Conservation (phyloP, 2,329 filamentous ascomycete genomes). For the Monosporascus sp. region DNA sequence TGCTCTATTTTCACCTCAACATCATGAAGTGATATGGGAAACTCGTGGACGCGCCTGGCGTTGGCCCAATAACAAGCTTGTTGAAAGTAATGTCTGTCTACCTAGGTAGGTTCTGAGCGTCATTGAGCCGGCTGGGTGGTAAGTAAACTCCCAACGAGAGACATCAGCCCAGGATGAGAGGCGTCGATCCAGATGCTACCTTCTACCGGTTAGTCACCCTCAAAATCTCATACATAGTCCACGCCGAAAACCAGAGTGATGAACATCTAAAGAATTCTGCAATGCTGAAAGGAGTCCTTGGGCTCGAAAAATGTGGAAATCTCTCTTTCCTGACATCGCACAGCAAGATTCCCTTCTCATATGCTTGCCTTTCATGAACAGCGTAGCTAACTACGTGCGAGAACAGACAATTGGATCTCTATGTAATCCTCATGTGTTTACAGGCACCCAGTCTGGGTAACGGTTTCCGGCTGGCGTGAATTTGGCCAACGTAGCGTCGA, state of each 20-base stretch:
- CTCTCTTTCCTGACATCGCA: constrained; percentile 26
- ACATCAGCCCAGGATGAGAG: too few species aligned
- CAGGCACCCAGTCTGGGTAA: constrained; percentile 36
- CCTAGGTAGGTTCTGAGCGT: too few species aligned
- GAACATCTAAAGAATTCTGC: constrained; percentile 32
- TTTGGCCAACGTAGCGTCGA: constrained; percentile 43
- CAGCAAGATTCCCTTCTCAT: background rate
- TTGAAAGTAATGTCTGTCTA: too few species aligned
- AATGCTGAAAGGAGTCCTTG: constrained; percentile 27
- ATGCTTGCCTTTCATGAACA: background rate
- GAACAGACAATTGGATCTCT: background rate
- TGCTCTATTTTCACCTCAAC: too few species aligned
- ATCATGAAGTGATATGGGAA: too few species aligned
- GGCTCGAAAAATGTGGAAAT: constrained; percentile 24
- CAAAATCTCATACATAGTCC: background rate
- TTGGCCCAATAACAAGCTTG: too few species aligned
- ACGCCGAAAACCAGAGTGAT: constrained; percentile 17
- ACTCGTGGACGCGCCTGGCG: too few species aligned
- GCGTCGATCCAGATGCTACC: too few species aligned
- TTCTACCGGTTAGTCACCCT: background rate
- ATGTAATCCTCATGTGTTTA: constrained; percentile 30
- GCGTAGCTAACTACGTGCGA: background rate
- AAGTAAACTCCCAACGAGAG: too few species aligned
- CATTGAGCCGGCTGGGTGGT: too few species aligned
- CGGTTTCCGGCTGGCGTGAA: constrained; percentile 45